These are phyloP conservation scores for Chaetomidium leptoderma DNA, from an alignment of 495 filamentous ascomycete genomes.

Conservation along the genomic window DNA sequence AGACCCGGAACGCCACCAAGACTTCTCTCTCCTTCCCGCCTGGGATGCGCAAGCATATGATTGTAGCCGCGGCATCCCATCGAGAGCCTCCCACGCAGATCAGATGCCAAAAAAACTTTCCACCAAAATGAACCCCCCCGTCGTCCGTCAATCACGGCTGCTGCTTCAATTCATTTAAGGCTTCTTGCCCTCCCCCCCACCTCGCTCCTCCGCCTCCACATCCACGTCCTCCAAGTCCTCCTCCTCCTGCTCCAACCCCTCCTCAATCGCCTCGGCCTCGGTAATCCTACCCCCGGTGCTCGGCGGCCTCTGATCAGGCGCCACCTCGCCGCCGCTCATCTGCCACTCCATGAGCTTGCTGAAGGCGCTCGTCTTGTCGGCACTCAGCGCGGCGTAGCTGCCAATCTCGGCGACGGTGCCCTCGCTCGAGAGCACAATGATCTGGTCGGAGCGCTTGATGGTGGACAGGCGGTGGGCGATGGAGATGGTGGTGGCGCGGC, in stretches of 20 bases:
- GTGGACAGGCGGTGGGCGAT: slow-evolving; percentile 94
- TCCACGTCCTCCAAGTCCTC: slow-evolving; percentile 36
- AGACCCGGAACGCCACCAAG: no score
- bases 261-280: slow-evolving; percentile 44
- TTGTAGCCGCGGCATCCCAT: no score
- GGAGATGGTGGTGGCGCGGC: slow-evolving; percentile 90
- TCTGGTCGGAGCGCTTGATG: slow-evolving; percentile 88
- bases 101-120: no score
- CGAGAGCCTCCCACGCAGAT: no score
- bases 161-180: no score
- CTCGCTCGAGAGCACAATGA: slow-evolving; percentile 81
- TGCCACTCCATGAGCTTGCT: slow-evolving; percentile 98
- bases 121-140: no score
- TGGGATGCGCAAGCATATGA: neutral
- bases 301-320: slow-evolving; percentile 21
- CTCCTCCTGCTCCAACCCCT: slow-evolving; percentile 37
- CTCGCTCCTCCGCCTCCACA: slow-evolving; percentile 6
- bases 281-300: slow-evolving; percentile 33
- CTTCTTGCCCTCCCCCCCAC: neutral
- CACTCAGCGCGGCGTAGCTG: slow-evolving; percentile 70
- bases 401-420: slow-evolving; percentile 89
- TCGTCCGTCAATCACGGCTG: no score
- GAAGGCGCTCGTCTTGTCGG: slow-evolving; percentile 73
- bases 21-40: neutral
- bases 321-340: slow-evolving; percentile 74